These are phyloP conservation scores for Pleurotus sapidus DNA, from an alignment of 768 basidiomycete genomes.

Conservation along the genomic window DNA sequence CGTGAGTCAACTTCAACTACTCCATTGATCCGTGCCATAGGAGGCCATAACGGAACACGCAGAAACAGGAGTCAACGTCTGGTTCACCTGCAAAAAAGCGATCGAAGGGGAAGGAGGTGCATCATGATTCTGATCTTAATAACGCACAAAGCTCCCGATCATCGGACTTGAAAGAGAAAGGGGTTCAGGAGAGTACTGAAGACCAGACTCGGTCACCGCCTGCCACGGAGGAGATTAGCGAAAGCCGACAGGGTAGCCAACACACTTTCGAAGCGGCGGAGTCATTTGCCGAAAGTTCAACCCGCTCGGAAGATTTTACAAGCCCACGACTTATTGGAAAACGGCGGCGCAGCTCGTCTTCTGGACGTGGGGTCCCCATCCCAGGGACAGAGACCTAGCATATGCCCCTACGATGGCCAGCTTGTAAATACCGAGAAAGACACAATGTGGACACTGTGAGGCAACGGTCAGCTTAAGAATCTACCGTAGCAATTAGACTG, in stretches of 20 bases:
- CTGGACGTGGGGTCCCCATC: background rate
- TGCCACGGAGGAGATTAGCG: background rate
- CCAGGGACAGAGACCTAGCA: background rate
- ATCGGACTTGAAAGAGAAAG: slow-evolving; percentile 6
- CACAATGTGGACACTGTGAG: too few relatives aligned
- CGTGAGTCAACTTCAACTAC: background rate
- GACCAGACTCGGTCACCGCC: background rate
- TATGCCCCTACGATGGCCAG: background rate
- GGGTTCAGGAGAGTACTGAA: background rate
- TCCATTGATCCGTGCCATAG: background rate
- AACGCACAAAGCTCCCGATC: slow-evolving; percentile 4
- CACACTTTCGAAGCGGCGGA: background rate
- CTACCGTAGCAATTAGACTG: too few relatives aligned
- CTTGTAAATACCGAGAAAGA: too few relatives aligned
- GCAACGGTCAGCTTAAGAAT: too few relatives aligned
- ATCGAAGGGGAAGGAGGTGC: slow-evolving; percentile 3
- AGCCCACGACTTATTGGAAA: background rate
- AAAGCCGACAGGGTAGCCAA: background rate
- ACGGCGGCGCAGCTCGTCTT: background rate
- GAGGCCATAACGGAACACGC: background rate
- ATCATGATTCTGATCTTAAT: background rate
- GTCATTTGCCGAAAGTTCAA: background rate
- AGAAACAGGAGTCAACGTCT: slow-evolving; percentile 6
- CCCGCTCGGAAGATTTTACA: background rate
- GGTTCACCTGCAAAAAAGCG: slow-evolving; percentile 3